Base-by-base conservation (phyloP, 805 yeast genomes). In the Sugiyamaella mastotermitis region DNA sequence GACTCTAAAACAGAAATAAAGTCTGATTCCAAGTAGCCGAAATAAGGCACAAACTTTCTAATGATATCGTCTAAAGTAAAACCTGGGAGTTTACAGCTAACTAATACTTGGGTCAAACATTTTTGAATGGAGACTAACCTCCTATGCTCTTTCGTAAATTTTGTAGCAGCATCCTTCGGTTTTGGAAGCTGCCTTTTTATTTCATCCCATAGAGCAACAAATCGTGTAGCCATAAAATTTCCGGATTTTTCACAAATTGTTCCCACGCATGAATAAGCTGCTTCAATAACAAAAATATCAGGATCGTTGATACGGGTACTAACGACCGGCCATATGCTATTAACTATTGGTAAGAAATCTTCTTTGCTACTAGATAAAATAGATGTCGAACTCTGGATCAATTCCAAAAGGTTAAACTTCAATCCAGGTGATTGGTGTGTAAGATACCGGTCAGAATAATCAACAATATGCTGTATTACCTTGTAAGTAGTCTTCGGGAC, bases 401-500 rank as follows among this genome's bases (percentile, higher is more conserved):
- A 67, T 22, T 59, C 64, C 38, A 88, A 55, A 4, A 86, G 69
- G 42, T 76, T 79, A 3, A 71, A 54, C 30, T 74, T 70, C 21
- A 90, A 57, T 2, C 68, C 59, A 2, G 69, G 57, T 0, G 94
- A 80, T 1, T 74, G 72, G 49, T 83, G 92, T 2, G 84, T 76
- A 25, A 85, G 60, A 20, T 75, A 66, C 41, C 84, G 64, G 38
- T 83, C 82, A 5, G 90, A 80, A 54, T 86, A 84, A 4, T 66
- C 71, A 37, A 77, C 65, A 3, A 90, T 76, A 38, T 74, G 74
- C 31, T 77, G 73, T 1, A 83, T 60, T 2, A 79, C 61, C 27
- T 60, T 55, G 56, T 84, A 90, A 0, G 81, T 62, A 2, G 68
- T 61, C 28, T 70, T 62, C 0, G 94, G 83, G 0, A 88, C 63